These are phyloP conservation scores for Penicillium vulpinum DNA, from an alignment of 2,329 filamentous ascomycete genomes.

Conservation along the genomic window DNA sequence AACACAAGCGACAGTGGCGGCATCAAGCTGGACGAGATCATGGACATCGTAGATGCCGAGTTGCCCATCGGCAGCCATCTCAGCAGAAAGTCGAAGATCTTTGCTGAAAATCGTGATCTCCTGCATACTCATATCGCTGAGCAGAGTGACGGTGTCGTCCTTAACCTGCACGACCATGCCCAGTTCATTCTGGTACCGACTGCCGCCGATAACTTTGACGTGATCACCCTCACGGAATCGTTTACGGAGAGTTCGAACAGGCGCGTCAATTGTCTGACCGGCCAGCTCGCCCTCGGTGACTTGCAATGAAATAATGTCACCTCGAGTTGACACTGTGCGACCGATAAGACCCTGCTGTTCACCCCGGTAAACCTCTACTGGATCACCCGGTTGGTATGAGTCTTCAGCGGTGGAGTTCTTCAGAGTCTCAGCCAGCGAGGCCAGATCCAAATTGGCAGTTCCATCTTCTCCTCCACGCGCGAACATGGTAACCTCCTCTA, in stretches of 20 bases:
- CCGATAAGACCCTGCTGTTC: slow-evolving; percentile 92
- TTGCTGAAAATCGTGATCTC: slow-evolving; percentile 99
- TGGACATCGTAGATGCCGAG: slow-evolving; percentile 89
- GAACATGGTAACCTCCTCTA: slow-evolving; percentile 96
- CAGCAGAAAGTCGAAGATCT: slow-evolving; percentile 88
- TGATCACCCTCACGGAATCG: slow-evolving; percentile 92
- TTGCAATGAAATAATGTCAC: slow-evolving; percentile 85
- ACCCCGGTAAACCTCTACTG: slow-evolving; percentile 94
- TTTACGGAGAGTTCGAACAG: slow-evolving; percentile 88
- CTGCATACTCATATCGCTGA: slow-evolving; percentile 88
- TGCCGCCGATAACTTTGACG: slow-evolving; percentile 96
- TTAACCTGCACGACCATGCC: slow-evolving; percentile 95
- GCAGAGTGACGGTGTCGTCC: slow-evolving; percentile 86
- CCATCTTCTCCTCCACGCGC: slow-evolving; percentile 86
- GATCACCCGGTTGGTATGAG: slow-evolving; percentile 86
- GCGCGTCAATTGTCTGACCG: slow-evolving; percentile 87
- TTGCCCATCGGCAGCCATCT: slow-evolving; percentile 78
- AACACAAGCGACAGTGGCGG: slow-evolving; percentile 87
- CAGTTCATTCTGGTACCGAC: slow-evolving; percentile 90
- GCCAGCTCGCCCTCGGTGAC: slow-evolving; percentile 79
- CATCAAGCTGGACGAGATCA: slow-evolving; percentile 90
- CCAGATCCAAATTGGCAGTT: slow-evolving; percentile 88
- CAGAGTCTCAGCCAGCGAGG: slow-evolving; percentile 83
- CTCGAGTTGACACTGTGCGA: slow-evolving; percentile 79
- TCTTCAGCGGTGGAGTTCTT: slow-evolving; percentile 80